Evolutionary conservation across 257 asterid species (phyloP), one percentile per base, ranked within the genome.

Genomic region (Perilla frutescens): DNA sequence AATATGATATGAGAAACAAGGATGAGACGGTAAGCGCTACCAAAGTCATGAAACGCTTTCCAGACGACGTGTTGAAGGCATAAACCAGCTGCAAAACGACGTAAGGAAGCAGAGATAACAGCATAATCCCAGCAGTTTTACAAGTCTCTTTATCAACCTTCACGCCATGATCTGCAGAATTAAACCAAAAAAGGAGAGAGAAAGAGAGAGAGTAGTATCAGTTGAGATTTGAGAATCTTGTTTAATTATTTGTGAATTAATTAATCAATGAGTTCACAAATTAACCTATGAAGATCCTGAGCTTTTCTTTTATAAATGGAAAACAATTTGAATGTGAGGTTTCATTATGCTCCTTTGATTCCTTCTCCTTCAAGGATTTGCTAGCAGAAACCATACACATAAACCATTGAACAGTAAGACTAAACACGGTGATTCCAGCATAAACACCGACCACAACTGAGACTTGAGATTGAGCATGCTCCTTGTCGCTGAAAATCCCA

Each of bases 351-450:
- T 72, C 40, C 2, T 69, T 37, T 11, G 77, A 64, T 26, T 81
- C 70, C 20, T n/a, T 75, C 49, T 73, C 26, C 32, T 3, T 63
- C 63, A 83, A 68, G n/a, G 71, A 0, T 43, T 61, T 79, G 71
- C 71, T 65, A 2, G 86, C 87, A 13, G 72, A 70, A 4, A 85
- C 79, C 31, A 85, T 76, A 9, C 85, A 80, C 55, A 80, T 41
- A 37, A 86, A 87, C 92, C 92, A 87, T 44, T 83, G 86, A 14
- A 82, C 6, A 1, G 89, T 85, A 7, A 86, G 86, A 43, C 80
- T 80, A 56, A 86, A 82, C 48, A 84, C 87, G 0, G 89, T 84
- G 41, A 77, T 78, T 62, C 90, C 89, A 0, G 85, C 84, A 11
- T 76, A 81, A 45, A 84, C 79, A 37, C 91, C 87, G 1, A 85